A percentile compares a stretch with the other conserved stretches of the same genome.
Conservation (phyloP, 2,329 filamentous ascomycete species). For the Trichophyton mentagrophytes region DNA sequence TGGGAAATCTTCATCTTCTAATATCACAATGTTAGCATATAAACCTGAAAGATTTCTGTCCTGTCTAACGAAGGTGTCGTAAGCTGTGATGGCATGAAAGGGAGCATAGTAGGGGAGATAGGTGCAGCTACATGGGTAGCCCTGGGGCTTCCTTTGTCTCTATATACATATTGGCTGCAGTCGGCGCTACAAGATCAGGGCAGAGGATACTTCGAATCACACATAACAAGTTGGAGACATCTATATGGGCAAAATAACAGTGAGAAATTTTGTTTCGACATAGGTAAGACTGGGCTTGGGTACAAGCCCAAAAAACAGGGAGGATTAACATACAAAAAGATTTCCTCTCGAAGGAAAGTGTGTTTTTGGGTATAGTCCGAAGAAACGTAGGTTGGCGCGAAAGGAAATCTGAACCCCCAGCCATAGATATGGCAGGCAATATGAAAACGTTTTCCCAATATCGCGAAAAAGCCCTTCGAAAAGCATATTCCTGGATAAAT, state of each 20-base stretch:
- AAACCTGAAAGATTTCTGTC: neutral
- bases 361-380: constrained; percentile 20
- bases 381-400: constrained; percentile 19
- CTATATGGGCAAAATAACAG: constrained; percentile 33
- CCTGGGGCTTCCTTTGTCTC: neutral
- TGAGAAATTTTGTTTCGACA: constrained; percentile 35
- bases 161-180: constrained; percentile 9
- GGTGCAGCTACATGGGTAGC: constrained; percentile 13
- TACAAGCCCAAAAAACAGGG: constrained; percentile 31
- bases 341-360: constrained; percentile 20
- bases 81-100: neutral
- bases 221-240: constrained; percentile 15
- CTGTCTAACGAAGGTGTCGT: neutral
- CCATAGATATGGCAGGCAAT: constrained; percentile 18
- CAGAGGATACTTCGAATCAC: constrained; percentile 11
- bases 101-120: neutral
- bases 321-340: constrained; percentile 39
- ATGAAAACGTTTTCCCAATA: constrained; percentile 21
- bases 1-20: constrained; percentile 36
- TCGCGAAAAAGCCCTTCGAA: constrained; percentile 17
- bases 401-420: constrained; percentile 22
- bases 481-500: constrained; percentile 24
- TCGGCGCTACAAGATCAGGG: constrained; percentile 17
- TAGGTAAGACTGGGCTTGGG: constrained; percentile 22
- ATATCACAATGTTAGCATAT: constrained; percentile 19